Conservation (phyloP, 345 rosid genomes). For the Gossypioides kirkii region DNA sequence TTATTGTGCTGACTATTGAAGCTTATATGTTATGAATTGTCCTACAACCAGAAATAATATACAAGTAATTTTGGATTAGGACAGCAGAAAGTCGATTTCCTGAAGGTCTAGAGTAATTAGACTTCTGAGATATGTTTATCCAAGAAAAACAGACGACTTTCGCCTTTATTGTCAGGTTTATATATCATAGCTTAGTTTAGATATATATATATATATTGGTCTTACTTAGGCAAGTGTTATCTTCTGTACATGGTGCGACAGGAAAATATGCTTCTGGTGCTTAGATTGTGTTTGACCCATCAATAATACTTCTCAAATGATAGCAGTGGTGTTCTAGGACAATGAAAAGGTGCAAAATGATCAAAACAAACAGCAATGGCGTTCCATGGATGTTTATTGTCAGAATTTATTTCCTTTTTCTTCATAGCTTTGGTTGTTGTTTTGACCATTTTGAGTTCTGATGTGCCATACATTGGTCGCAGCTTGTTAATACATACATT, state of each 20-base stretch:
- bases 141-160: not conserved
- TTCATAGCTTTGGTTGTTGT: not conserved
- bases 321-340: too few species aligned
- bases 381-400: too few species aligned
- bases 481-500: not conserved
- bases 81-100: not conserved
- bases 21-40: not conserved
- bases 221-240: not conserved
- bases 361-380: too few species aligned
- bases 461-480: not conserved
- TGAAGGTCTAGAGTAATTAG: not conserved
- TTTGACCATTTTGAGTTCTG: not conserved
- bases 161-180: not conserved
- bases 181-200: not conserved
- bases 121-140: not conserved
- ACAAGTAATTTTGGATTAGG: not conserved
- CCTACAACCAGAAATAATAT: not conserved
- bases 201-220: not conserved
- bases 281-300: not conserved
- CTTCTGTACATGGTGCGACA: not conserved
- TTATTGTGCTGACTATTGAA: not conserved
- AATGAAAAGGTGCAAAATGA: too few species aligned
- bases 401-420: not conserved
- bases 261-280: not conserved
- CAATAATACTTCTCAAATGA: not conserved